Evolutionary conservation across 1,284 basidiomycete species (phyloP), one percentile per base, ranked within the genome.

Genomic region (Pterula multifida): DNA sequence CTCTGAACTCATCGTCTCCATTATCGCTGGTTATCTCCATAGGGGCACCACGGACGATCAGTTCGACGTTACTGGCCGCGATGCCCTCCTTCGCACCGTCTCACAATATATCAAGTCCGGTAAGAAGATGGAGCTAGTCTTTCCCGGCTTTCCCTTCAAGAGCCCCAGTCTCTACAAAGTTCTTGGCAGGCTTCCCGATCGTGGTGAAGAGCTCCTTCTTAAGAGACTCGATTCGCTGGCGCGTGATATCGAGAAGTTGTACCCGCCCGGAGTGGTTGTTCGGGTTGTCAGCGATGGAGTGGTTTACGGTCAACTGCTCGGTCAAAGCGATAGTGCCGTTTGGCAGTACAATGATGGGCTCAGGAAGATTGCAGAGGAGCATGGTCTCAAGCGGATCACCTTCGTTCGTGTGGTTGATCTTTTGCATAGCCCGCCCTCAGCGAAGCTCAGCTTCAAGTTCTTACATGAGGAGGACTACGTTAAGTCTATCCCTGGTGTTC

Each of bases 131-230:
- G 45, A 47, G 26, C 45, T 47, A 11, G 24, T 47, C 19, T 47
- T 47, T 23, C 45, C 45, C 13, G 45, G 45, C 45, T 47, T 47
- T 26, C 45, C 45, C 22, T 47, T 47, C 26, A 47, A 47, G 45
- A 24, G 22, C 22, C 45, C 45, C 22, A 24, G 22, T 28, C 45
- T n/a, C 9, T 9, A 23, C 45, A 47, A 47, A 28, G 45, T 47
- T 26, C 23, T 47, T 6, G 19, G 22, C 45, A n/a, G 6, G 6
- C 45, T 47, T 19, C 45, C 45, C 6, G 45, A 47, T 28, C 26
- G 13, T 23, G 45, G 23, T 19, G 45, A 47, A n/a, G 45, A 47
- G 45, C 45, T 47, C 6, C 26, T 47, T 13, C 45, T 47, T 23
- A 24, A 28, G 15, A 13, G 45, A 9, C 45, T 47, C 23, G 45